Percentiles rank a stretch among this genome's conserved stretches.
Conservation (phyloP, 352 stramenopile genomes). For the Phytophthora pini region DNA sequence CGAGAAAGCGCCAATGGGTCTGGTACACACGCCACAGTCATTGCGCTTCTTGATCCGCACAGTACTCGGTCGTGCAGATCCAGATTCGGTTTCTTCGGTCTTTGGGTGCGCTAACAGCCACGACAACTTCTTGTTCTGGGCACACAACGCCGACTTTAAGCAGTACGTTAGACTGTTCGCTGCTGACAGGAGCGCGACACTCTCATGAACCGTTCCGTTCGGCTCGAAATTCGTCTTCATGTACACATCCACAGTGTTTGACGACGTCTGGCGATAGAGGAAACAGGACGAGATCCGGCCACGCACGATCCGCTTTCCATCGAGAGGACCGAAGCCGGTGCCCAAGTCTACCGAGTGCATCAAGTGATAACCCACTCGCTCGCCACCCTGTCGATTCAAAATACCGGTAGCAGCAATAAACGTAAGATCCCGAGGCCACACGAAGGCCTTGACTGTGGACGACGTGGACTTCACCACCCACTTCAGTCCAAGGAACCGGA, state of each 20-base stretch:
- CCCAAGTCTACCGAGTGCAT: slow-evolving; percentile 57
- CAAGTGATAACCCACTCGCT: slow-evolving; percentile 64
- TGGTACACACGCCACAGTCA: slow-evolving; percentile 44
- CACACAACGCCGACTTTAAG: slow-evolving; percentile 40
- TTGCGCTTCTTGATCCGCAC: slow-evolving; percentile 28
- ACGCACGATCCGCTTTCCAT: slow-evolving; percentile 42
- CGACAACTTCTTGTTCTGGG: slow-evolving; percentile 63
- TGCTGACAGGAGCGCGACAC: slow-evolving; percentile 40
- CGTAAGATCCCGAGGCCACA: slow-evolving; percentile 52
- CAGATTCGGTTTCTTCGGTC: slow-evolving; percentile 13
- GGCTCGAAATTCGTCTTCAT: slow-evolving; percentile 56
- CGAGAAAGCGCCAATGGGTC: slow-evolving; percentile 38
- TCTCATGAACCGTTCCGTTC: slow-evolving; percentile 40
- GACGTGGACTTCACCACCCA: slow-evolving; percentile 46
- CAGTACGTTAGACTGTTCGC: slow-evolving; percentile 46
- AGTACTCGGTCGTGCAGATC: slow-evolving; percentile 23
- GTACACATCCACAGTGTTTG: slow-evolving; percentile 52
- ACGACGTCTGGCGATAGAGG: slow-evolving; percentile 46
- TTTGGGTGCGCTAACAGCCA: slow-evolving; percentile 46
- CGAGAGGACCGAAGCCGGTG: slow-evolving; percentile 35
- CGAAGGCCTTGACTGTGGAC: slow-evolving; percentile 38
- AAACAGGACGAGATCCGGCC: slow-evolving; percentile 52
- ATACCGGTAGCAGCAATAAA: slow-evolving; percentile 58
- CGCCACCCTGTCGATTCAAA: slow-evolving; percentile 42
- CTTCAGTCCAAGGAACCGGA: slow-evolving; percentile 51